Base-by-base conservation (phyloP, 176 grass and related monocot species). In the Olyra latifolia region DNA sequence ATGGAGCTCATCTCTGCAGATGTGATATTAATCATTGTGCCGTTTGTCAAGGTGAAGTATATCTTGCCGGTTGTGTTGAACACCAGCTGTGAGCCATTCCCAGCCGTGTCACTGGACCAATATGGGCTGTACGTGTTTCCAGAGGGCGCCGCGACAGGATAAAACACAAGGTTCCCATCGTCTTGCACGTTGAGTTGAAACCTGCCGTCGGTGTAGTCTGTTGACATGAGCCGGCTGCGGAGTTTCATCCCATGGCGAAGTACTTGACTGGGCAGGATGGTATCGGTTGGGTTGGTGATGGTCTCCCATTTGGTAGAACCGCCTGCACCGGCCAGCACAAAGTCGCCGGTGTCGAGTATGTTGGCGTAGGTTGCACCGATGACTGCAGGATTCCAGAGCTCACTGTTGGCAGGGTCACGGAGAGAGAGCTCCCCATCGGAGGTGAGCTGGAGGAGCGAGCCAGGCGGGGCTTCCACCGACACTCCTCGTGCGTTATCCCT, bases 181-280 rank as follows among this genome's bases (percentile, higher is more conserved):
- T 17, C 32, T 42, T 76, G 15, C 15, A 63, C 61, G 30, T 10
- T 10, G 17, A 20, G 17, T 17, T 20, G 2, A 71, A 91, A 88
- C 17, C 81, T 55, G 19, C 88, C 83, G 1, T 32, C 6, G 3
- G 88, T 74, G 67, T 86, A 90, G 60, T 90, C 56, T 19, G 25
- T 57, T 46, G 50, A 66, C 9, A 63, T 85, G 13, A 85, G 29
- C 44, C 80, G 75, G 28, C 52, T 66, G 60, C 8, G 62, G 25
- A 76, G 62, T 50, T 45, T 19, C 17, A 3, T 53, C 49, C 17
- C 6, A 53, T 0, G 49, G 49, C 17, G 0, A 53, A 53, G 49
- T 19, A 53, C 49, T 53, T 53, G 49, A 53, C 7, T 20, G 49
- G 49, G 49, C 49, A 53, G 49, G 49, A 53, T 53, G 49, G 17